Evolutionary conservation across 1,139 yeast species (phyloP).

Genomic region (Diutina pseudorugosa): DNA sequence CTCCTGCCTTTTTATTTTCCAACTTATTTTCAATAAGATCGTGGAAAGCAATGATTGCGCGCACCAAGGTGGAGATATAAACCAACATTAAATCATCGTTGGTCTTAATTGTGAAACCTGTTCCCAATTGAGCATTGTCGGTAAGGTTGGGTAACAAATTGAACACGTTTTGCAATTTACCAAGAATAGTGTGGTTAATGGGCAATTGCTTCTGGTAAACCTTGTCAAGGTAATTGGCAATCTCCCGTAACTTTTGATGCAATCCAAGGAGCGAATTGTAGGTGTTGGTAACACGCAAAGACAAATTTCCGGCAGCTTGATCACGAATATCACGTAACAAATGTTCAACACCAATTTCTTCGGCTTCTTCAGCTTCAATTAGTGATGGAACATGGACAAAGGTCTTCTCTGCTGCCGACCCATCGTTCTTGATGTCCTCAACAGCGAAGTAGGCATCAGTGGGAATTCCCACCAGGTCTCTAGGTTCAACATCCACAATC

Average conservation of each 20-base stretch:
- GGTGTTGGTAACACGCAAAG: constrained; percentile 79
- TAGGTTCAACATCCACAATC: constrained; percentile 84
- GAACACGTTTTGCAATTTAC: constrained; percentile 89
- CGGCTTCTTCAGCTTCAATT: constrained; percentile 97
- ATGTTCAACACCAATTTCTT: constrained; percentile 98
- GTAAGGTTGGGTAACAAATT: constrained; percentile 76
- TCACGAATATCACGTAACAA: constrained; percentile 87
- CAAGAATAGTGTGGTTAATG: constrained; percentile 79
- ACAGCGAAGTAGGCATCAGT: constrained; percentile 92
- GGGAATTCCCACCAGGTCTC: constrained; percentile 67
- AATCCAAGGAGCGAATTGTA: constrained; percentile 81
- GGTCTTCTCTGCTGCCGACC: constrained; percentile 87
- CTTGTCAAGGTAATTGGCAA: constrained; percentile 66
- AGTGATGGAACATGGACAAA: constrained; percentile 87
- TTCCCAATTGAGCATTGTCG: constrained; percentile 38
- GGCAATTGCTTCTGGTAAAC: constrained; percentile 68
- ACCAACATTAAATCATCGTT: constrained; percentile 94
- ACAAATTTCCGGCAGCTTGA: constrained; percentile 89
- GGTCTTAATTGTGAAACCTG: constrained; percentile 83
- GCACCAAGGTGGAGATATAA: constrained; percentile 77
- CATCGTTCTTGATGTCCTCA: constrained; percentile 93
- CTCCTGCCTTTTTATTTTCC: constrained; percentile 45
- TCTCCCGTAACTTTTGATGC: constrained; percentile 68
- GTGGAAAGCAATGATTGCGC: constrained; percentile 94
- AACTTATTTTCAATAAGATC: constrained; percentile 93